Evolutionary conservation across 2,329 filamentous ascomycete genomes (phyloP).

Genomic region (Shiraia bambusicola): DNA sequence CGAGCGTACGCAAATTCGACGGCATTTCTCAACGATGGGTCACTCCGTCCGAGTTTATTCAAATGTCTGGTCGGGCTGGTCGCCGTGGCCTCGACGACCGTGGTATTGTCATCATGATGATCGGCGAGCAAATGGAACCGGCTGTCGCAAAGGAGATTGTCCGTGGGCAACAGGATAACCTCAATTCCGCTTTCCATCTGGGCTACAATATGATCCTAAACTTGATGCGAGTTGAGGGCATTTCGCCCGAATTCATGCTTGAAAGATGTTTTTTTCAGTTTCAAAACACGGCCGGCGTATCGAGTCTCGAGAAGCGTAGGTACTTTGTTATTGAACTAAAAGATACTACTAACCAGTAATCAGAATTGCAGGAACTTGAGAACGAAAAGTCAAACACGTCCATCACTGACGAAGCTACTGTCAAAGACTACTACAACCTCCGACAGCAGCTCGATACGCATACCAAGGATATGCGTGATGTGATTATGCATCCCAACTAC

Average conservation of each 20-base stretch:
- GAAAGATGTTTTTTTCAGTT: constrained; percentile 98
- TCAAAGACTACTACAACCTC: constrained; percentile 93
- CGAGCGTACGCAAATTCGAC: constrained; percentile 92
- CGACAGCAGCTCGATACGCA: constrained; percentile 81
- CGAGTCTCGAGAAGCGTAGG: constrained; percentile 70
- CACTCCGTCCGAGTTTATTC: constrained; percentile 93
- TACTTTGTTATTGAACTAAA: background rate
- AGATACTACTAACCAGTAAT: constrained; percentile 3
- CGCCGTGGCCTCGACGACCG: constrained; percentile 96
- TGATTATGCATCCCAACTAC: constrained; percentile 90
- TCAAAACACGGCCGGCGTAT: constrained; percentile 88
- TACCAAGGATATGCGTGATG: constrained; percentile 83
- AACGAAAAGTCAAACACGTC: constrained; percentile 69
- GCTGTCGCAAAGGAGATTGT: constrained; percentile 93
- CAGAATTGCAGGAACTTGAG: constrained; percentile 75
- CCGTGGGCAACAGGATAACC: constrained; percentile 91
- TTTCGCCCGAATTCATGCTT: constrained; percentile 98
- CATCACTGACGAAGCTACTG: constrained; percentile 82
- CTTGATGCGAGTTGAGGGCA: constrained; percentile 94
- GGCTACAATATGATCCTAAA: constrained; percentile 99
- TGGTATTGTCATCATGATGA: constrained; percentile 99
- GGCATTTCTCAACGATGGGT: constrained; percentile 78
- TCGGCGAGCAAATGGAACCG: constrained; percentile 93
- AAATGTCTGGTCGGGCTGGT: constrained; percentile 97
- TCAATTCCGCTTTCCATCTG: constrained; percentile 96